Evolutionary conservation across 1,284 basidiomycete genomes (phyloP), one percentile per base, ranked within the genome.

Genomic region (Termitomyces sp.): DNA sequence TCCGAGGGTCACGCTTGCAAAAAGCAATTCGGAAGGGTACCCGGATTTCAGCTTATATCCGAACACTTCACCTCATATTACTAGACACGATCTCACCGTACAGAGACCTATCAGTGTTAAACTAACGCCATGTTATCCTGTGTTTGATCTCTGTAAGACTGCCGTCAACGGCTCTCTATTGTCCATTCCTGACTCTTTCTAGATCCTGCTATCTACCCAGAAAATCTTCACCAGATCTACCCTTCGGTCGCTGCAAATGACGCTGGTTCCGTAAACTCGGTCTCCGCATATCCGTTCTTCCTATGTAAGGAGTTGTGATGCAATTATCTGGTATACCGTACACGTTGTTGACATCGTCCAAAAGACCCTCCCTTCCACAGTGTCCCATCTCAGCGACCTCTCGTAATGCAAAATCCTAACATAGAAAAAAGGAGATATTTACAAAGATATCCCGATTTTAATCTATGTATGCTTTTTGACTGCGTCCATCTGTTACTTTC

Each of bases 361-460:
- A 16, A 24, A 69, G 73, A 76, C 58, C 69, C 71, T 37, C 57
- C 50, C 14, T 46, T 53, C 3, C 35, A 44, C 21, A 37, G 35
- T 37, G 3, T 8, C 13, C 11, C 10, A 19, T 19, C 13, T 26
- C 39, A 24, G 21, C 39, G 6, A n/a, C 7, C 21, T 40, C 21
- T 21, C 2, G 39, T 24, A 21, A 39, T 18, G 11, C 19, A 18
- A 13, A 39, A 11, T 7, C 11, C 19, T 2, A 10, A 40, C 13
- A 40, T 24, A 24, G 39, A 40, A 19, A 40, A 11, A 24, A 11
- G 19, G 19, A 16, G n/a, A n/a, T n/a, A 40, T 14, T 11, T 14
- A 19, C 19, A 24, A 40, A 24, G 2, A 40, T 40, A 24, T 16
- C 13, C 39, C 14, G 2, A 14, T 14, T 14, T 40, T 3, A 13